Evolutionary conservation across 2,329 filamentous ascomycete genomes (phyloP), one percentile per base, ranked within the genome.

Genomic region (Penicillium decumbens): DNA sequence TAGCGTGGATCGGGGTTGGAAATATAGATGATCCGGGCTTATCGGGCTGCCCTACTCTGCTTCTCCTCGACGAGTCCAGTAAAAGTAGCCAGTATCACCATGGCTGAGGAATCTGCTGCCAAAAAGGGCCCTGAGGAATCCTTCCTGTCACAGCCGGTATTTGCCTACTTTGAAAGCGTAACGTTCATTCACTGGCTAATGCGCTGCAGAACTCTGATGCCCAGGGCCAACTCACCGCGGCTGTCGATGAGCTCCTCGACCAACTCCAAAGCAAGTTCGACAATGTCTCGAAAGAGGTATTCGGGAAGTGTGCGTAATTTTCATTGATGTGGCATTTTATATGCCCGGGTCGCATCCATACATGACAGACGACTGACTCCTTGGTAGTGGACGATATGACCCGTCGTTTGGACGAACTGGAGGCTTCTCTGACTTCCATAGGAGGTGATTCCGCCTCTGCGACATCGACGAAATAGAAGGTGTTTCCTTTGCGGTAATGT

Each of bases 321-420:
- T 24, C 27, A 38, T 27, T 18, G 4, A 12, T 23, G 4, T 9
- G 13, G 12, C 15, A 8, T 13, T 9, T 9, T 15, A 28, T 12
- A 1, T 10, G 13, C 20, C 23, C 23, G 29, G 6, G 37, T 6
- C 24, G 13, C 12, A 15, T 42, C 9, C 2, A 37, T 41, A 15
- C 28, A 27, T 12, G n/a, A 27, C 12, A 6, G 42, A 23, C 30
- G 30, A 47, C 45, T 41, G n/a, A 35, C 42, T 6, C 12, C 7
- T n/a, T 18, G 45, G 24, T 53, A 95, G 90, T 96, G 87, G 91
- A 95, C 65, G 90, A 95, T 56, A 95, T 96, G 90, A 87, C 88
- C 12, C 80, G 86, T 53, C 82, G 91, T 24, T 74, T 96, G 20
- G 91, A 96, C 66, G 89, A 84, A 50, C 78, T 96, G 9, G 91